Base-by-base conservation (phyloP, 2,329 filamentous ascomycete genomes). In the Colletotrichum godetiae region DNA sequence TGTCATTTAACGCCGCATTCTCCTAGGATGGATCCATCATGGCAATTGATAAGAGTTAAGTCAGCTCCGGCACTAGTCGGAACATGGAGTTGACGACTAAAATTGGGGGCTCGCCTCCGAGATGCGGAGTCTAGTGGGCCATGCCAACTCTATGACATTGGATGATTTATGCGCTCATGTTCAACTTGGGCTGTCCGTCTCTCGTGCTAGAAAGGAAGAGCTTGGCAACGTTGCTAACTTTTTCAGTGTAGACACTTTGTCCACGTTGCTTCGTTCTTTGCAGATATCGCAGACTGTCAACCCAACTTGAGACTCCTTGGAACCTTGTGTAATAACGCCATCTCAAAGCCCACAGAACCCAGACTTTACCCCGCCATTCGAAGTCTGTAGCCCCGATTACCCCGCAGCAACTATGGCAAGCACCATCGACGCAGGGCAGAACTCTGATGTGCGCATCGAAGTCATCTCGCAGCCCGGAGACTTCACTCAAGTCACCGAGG, bases 381-480 rank as follows among this genome's bases (percentile, higher is more conserved):
- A 49, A 11, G 46, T 27, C 52, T 27, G 13, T 7, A 27, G 59
- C 24, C 42, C 33, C 42, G 49, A 22, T 19, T 49, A 46, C 66
- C 59, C 66, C 59, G 46, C 70, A 60, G 31, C 42, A n/a, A 46
- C 22, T 27, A 73, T 73, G 70, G 27, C 46, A 12, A 46, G 33
- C 15, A 15, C 8, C 69, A 33, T 37, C 58, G 12, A 15, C 63
- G 57, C 68, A 63, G 68, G 63, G 56, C 46, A 60, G 27, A 52
- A 27, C 53, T 24, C 33, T 35, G 75, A 75, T 49, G 46, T 75
- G 37, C 74, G 56, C 64, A 37, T 83, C 46, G 79, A 81, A 35
- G 73, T 78, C 53, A 77, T 82, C 72, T 75, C 77, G 13, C 76
- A 76, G 35, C 74, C 75, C 12, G 70, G 78, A 1, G 81, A 83